Base-by-base conservation (phyloP, 352 stramenopile genomes). In the Pythium periplocum region DNA sequence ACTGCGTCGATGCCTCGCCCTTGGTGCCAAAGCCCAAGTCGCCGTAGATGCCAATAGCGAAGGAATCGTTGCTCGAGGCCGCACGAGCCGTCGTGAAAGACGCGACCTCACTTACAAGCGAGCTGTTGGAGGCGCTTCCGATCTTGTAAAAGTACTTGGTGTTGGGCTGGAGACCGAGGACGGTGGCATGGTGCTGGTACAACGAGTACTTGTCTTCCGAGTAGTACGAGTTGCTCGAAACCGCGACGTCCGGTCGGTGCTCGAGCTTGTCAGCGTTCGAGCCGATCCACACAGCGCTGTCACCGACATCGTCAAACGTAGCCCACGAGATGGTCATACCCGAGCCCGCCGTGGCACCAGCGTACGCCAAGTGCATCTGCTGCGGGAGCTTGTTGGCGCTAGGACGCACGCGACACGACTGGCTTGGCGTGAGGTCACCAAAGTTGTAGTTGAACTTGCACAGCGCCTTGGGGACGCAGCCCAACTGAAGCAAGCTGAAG, bases 311-410 rank as follows among this genome's bases (percentile, higher is more conserved):
- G n/a, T 12, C 30, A 10, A 44, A 44, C 36, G 54, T 61, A 11
- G 54, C 46, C 54, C 54, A 61, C 7, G 54, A 55, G 4, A 61
- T 37, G 5, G 54, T 61, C 54, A 61, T 61, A 34, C 45, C 54
- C 7, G 46, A 55, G 37, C 54, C 54, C 9, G 54, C 12, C 7
- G 45, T 8, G 6, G 33, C 26, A 34, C 54, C 54, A 11, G 54
- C 54, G 32, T 44, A 49, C 4, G 54, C 54, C 38, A 61, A 48
- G 35, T 61, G 54, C 12, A 61, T 17, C 33, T 61, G 54, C 46
- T 59, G 45, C 6, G 60, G 56, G 9, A 55, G 10, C 33, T 32
- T 11, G 38, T 37, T 30, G 12, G 39, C 36, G 12, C 33, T 1
- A n/a, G 32, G 12, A 12, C 17, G 9, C 7, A 55, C 7, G 36